These are phyloP conservation scores for Asterionellopsis glacialis DNA, from an alignment of 108 stramenopile genomes.

Conservation along the genomic window DNA sequence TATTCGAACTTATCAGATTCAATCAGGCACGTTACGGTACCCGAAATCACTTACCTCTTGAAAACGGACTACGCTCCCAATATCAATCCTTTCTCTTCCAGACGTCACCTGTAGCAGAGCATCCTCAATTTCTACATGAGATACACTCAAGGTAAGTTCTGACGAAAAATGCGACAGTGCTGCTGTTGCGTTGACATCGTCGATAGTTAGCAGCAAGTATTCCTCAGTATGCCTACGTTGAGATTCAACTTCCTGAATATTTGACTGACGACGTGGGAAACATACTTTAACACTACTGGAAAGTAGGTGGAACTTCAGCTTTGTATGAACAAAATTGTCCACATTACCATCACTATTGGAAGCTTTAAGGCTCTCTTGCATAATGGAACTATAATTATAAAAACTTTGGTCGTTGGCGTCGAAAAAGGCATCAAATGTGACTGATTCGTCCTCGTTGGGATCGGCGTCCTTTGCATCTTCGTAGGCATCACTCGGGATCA, in stretches of 20 bases:
- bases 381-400: slow-evolving; percentile 41
- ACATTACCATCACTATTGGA: background rate
- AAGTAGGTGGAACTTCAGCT: slow-evolving; percentile 42
- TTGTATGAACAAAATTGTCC: slow-evolving; percentile 37
- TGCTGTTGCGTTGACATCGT: slow-evolving; percentile 36
- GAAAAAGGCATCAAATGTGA: slow-evolving; percentile 79
- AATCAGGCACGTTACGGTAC: background rate
- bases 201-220: slow-evolving; percentile 49
- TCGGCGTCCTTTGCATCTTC: slow-evolving; percentile 10
- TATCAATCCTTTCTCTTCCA: slow-evolving; percentile 9
- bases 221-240: slow-evolving; percentile 20
- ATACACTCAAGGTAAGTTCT: slow-evolving; percentile 33
- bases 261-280: slow-evolving; percentile 10
- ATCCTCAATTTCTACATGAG: slow-evolving; percentile 71
- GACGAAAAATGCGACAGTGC: slow-evolving; percentile 21
- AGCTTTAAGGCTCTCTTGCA: slow-evolving; percentile 20
- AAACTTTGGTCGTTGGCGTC: slow-evolving; percentile 79
- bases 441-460: slow-evolving; percentile 18
- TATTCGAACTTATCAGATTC: background rate
- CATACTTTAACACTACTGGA: slow-evolving; percentile 46
- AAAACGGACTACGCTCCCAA: slow-evolving; percentile 31
- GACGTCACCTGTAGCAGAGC: slow-evolving; percentile 13
- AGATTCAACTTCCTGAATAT: background rate
- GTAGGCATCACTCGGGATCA: slow-evolving; percentile 55
- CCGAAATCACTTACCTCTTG: slow-evolving; percentile 5